Evolutionary conservation across 2,329 filamentous ascomycete species (phyloP).

Genomic region (Macroventuria anomochaeta): DNA sequence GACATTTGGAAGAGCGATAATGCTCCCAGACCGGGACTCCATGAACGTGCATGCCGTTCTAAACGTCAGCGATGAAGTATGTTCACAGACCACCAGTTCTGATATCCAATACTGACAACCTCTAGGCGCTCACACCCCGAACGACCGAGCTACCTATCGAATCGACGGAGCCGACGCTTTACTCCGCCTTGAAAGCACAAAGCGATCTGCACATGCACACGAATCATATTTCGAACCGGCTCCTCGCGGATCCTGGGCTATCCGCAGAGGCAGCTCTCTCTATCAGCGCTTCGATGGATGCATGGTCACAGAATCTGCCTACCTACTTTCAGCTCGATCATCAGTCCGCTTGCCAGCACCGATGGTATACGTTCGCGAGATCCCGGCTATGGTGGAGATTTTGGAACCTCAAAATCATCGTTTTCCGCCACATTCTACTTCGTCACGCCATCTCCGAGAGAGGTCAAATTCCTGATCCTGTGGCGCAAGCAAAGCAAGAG

Average conservation of each 20-base stretch:
- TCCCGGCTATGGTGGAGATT: conserved; percentile 36
- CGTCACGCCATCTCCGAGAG: conserved; percentile 31
- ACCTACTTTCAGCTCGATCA: conserved; percentile 25
- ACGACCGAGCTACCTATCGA: conserved; percentile 26
- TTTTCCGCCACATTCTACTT: conserved; percentile 34
- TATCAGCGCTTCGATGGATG: conserved; percentile 25
- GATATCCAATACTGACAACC: neutral
- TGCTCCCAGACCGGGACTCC: conserved; percentile 34
- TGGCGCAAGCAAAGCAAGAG: conserved; percentile 28
- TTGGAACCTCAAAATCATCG: conserved; percentile 37
- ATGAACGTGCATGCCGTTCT: conserved; percentile 36
- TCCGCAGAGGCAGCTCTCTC: conserved; percentile 35
- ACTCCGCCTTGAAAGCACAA: conserved; percentile 29
- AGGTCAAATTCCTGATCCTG: conserved; percentile 26
- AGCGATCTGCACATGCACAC: conserved; percentile 35
- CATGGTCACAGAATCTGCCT: conserved; percentile 27
- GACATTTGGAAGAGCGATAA: conserved; percentile 33
- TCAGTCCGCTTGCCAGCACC: conserved; percentile 13
- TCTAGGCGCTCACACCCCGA: conserved; percentile 30
- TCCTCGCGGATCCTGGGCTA: conserved; percentile 33
- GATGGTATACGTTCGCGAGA: conserved; percentile 32
- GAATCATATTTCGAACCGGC: conserved; percentile 32
- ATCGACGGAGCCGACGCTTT: conserved; percentile 26
- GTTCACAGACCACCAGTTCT: neutral
- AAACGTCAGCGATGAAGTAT: conserved; percentile 32